Conservation (phyloP, 2,329 filamentous ascomycete genomes). For the Penicillium sp. region DNA sequence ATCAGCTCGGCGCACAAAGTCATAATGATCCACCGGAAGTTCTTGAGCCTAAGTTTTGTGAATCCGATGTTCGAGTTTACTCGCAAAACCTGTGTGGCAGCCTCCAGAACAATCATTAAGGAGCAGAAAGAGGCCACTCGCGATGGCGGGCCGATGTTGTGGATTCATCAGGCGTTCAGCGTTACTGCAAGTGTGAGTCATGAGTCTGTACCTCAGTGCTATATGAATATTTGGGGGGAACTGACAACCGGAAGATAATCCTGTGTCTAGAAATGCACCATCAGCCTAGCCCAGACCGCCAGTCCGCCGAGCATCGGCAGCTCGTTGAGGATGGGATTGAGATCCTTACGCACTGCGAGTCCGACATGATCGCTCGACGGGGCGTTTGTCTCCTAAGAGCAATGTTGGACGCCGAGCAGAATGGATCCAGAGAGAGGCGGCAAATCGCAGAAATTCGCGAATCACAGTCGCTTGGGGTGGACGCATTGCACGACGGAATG, state of each 20-base stretch:
- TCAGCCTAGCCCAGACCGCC: slow-evolving; percentile 19
- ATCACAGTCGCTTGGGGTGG: not conserved
- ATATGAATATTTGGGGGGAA: not conserved
- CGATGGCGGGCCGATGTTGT: slow-evolving; percentile 42
- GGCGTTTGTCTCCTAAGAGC: slow-evolving; percentile 18
- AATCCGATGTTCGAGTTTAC: slow-evolving; percentile 44
- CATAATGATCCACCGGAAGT: slow-evolving; percentile 48
- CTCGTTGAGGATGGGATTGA: slow-evolving; percentile 21
- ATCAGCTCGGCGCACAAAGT: slow-evolving; percentile 44
- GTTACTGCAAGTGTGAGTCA: slow-evolving; percentile 35
- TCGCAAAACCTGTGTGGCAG: slow-evolving; percentile 42
- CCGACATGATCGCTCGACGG: slow-evolving; percentile 26
- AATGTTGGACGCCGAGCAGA: slow-evolving; percentile 14
- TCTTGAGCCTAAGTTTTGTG: slow-evolving; percentile 43
- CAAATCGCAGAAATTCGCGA: not conserved
- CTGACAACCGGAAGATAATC: slow-evolving; percentile 29
- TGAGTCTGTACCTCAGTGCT: not conserved
- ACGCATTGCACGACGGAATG: not conserved
- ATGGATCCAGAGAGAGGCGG: not conserved
- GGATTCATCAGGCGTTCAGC: slow-evolving; percentile 45
- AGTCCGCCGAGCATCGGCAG: slow-evolving; percentile 19
- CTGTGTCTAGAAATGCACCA: slow-evolving; percentile 41
- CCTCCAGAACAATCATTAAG: slow-evolving; percentile 43
- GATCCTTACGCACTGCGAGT: slow-evolving; percentile 20
- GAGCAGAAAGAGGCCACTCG: slow-evolving; percentile 34